Conservation (phyloP, 257 asterid species). For the Orobanche coerulescens region DNA sequence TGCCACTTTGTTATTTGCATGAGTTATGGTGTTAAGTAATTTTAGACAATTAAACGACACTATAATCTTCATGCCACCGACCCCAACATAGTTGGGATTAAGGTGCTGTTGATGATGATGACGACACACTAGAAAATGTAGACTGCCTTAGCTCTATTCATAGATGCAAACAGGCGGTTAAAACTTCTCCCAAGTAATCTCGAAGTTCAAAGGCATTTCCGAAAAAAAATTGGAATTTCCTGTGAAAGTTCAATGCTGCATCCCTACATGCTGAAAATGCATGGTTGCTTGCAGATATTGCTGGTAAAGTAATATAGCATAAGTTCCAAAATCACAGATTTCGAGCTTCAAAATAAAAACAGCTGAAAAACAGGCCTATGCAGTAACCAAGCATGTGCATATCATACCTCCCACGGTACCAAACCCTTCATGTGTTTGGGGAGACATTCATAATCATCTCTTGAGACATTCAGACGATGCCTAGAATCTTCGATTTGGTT, state of each 20-base stretch:
- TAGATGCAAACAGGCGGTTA: too few relatives aligned
- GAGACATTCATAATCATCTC: constrained; percentile 68
- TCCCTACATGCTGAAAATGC: neutral
- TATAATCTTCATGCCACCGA: too few relatives aligned
- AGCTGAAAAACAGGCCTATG: neutral
- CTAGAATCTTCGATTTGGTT: constrained; percentile 28
- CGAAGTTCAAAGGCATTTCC: too few relatives aligned
- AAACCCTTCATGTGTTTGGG: constrained; percentile 57
- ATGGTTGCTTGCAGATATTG: neutral
- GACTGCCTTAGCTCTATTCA: neutral
- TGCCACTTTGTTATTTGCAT: too few relatives aligned
- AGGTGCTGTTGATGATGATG: too few relatives aligned
- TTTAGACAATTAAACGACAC: too few relatives aligned
- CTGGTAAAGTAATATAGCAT: neutral
- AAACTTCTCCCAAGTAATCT: too few relatives aligned
- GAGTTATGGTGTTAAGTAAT: too few relatives aligned
- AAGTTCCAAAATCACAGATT: neutral
- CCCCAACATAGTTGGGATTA: too few relatives aligned
- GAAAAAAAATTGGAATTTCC: neutral
- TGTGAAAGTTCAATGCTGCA: neutral
- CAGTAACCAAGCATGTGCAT: too few relatives aligned
- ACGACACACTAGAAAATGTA: neutral
- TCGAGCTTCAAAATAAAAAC: neutral
- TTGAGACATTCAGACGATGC: constrained; percentile 32
- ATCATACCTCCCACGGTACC: constrained; percentile 77